These are phyloP conservation scores for Lodderomyces elongisporus DNA, from an alignment of 1,139 yeast species.

Conservation along the genomic window DNA sequence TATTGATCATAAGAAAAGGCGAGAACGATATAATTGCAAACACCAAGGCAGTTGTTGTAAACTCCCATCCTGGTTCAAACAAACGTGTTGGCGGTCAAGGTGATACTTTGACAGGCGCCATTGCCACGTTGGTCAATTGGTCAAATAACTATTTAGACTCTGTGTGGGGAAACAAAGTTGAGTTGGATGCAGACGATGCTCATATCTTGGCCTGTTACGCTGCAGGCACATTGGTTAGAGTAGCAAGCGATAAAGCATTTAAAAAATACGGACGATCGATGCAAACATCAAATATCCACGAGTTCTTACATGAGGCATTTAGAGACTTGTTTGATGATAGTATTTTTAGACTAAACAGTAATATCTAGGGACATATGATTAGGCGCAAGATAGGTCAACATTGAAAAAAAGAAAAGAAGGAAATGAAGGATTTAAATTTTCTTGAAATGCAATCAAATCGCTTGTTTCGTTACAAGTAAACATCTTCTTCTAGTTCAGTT, in stretches of 20 bases:
- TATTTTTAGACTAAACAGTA: constrained; percentile 4
- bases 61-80: constrained; percentile 52
- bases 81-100: constrained; percentile 48
- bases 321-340: constrained; percentile 38
- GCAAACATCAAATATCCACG: constrained; percentile 80
- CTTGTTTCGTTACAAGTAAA: too few species aligned
- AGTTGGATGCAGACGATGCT: constrained; percentile 51
- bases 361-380: background rate
- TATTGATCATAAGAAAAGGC: constrained; percentile 74
- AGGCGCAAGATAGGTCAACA: background rate
- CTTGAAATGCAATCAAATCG: too few species aligned
- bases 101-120: constrained; percentile 41
- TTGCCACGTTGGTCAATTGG: constrained; percentile 41
- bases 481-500: too few species aligned
- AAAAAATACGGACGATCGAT: constrained; percentile 65
- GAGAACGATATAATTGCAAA: constrained; percentile 56
- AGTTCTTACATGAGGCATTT: constrained; percentile 61
- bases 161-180: constrained; percentile 54
- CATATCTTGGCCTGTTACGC: constrained; percentile 61
- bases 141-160: constrained; percentile 48
- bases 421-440: background rate
- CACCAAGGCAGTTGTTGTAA: constrained; percentile 29
- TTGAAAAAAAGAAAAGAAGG: constrained; percentile 1
- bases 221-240: constrained; percentile 65
- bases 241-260: constrained; percentile 64